Conservation (phyloP, 805 yeast species). For the Lipomyces yamanashiensis region DNA sequence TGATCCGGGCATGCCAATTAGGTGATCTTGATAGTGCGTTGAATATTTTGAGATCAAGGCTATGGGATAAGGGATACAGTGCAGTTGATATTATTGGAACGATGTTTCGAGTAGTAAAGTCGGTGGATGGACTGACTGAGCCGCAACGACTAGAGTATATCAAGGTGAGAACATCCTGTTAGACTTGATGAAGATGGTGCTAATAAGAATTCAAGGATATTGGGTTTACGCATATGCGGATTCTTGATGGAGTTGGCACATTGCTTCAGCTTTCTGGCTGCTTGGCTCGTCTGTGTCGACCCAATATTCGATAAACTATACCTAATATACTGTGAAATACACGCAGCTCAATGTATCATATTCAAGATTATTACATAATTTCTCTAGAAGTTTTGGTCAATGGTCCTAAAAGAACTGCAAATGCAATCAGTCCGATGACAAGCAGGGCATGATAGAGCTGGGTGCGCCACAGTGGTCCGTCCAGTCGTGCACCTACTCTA, state of each 20-base stretch:
- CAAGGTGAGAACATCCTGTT: conserved; percentile 42
- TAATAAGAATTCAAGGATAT: conserved; percentile 54
- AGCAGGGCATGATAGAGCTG: conserved; percentile 49
- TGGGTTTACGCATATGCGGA: conserved; percentile 89
- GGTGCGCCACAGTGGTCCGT: conserved; percentile 42
- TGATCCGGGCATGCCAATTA: conserved; percentile 54
- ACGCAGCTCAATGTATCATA: no score
- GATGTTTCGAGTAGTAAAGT: conserved; percentile 84
- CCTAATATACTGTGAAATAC: not conserved
- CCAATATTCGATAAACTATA: conserved; percentile 14
- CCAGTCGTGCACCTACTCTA: conserved; percentile 27
- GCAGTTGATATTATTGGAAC: conserved; percentile 93
- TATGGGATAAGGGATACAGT: conserved; percentile 91
- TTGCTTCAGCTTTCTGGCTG: conserved; percentile 85
- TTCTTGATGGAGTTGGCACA: conserved; percentile 89
- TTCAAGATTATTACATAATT: conserved; percentile 13
- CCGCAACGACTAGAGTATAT: conserved; percentile 72
- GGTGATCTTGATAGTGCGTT: conserved; percentile 68
- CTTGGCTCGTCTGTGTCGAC: conserved; percentile 57
- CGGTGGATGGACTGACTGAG: conserved; percentile 70
- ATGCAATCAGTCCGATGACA: conserved; percentile 51
- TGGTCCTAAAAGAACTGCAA: conserved; percentile 43
- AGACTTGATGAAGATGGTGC: not conserved
- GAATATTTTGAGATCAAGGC: conserved; percentile 57
- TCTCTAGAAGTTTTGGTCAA: conserved; percentile 38